These are phyloP conservation scores for Tricladium varicosporioides DNA, from an alignment of 2,329 filamentous ascomycete species.

Conservation along the genomic window DNA sequence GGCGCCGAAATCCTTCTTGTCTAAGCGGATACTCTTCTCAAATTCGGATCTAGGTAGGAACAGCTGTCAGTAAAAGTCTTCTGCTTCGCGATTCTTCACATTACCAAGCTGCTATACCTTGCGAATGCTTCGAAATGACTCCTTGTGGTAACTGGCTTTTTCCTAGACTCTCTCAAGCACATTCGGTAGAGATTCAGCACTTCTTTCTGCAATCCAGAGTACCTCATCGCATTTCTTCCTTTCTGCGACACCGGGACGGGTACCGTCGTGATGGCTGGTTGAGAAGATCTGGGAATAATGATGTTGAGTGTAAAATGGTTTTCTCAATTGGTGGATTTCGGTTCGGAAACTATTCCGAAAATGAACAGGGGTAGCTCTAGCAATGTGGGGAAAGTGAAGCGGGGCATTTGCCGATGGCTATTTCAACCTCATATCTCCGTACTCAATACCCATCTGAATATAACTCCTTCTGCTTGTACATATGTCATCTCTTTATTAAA, in stretches of 20 bases:
- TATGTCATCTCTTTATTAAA: no score
- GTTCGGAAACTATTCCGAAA: conserved; percentile 5
- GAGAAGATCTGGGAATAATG: not conserved
- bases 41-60: conserved; percentile 65
- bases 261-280: conserved; percentile 7
- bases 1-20: conserved; percentile 68
- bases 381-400: not conserved
- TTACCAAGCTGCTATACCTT: conserved; percentile 45
- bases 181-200: conserved; percentile 82
- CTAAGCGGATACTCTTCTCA: conserved; percentile 55
- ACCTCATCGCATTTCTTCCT: conserved; percentile 41
- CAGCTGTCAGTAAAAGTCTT: no score
- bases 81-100: not conserved
- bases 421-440: no score
- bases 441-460: no score
- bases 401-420: no score
- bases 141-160: conserved; percentile 68
- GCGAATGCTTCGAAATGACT: conserved; percentile 63
- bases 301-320: conserved; percentile 4
- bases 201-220: conserved; percentile 88
- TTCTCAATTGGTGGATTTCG: not conserved
- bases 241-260: not conserved
- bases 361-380: conserved; percentile 7
- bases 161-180: conserved; percentile 77
- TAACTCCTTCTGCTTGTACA: no score